Evolutionary conservation across 352 stramenopile species (phyloP).

Genomic region (Phytophthora chlamydospora): DNA sequence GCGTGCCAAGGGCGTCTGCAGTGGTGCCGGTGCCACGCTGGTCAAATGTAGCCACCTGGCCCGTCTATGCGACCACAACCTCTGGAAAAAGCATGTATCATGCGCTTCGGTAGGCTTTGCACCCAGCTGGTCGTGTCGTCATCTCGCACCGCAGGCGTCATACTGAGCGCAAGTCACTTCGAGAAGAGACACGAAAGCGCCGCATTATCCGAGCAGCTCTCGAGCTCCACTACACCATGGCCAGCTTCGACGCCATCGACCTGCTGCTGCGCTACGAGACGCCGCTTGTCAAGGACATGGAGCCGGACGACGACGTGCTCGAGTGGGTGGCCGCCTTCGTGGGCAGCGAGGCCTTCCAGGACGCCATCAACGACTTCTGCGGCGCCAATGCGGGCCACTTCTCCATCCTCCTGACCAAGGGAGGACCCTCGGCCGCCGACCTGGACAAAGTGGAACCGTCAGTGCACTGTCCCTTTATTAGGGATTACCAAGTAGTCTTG

Average conservation of each 20-base stretch:
- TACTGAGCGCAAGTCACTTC: constrained; percentile 24
- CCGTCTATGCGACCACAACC: constrained; percentile 4
- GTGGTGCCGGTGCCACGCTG: no score
- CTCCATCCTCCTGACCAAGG: constrained; percentile 65
- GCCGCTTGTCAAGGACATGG: constrained; percentile 85
- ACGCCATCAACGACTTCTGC: constrained; percentile 69
- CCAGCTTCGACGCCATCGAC: constrained; percentile 81
- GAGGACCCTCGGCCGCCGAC: constrained; percentile 58
- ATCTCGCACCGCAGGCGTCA: constrained; percentile 20
- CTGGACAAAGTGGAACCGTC: constrained; percentile 67
- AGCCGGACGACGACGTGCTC: constrained; percentile 76
- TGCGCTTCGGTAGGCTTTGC: background rate
- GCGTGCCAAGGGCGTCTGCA: no score
- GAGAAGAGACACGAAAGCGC: constrained; percentile 26
- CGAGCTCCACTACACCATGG: constrained; percentile 26
- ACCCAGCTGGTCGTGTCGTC: constrained; percentile 22
- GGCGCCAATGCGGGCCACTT: constrained; percentile 65
- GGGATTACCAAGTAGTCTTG: background rate
- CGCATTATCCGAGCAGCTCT: constrained; percentile 22
- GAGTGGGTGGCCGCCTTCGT: constrained; percentile 82
- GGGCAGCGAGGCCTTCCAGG: constrained; percentile 73
- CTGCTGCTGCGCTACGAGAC: constrained; percentile 81
- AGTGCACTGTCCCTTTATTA: constrained; percentile 15
- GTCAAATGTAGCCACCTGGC: background rate
- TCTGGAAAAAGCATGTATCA: constrained; percentile 2